Evolutionary conservation across 139 green algal species (phyloP).

Genomic region (Closterium sp.): DNA sequence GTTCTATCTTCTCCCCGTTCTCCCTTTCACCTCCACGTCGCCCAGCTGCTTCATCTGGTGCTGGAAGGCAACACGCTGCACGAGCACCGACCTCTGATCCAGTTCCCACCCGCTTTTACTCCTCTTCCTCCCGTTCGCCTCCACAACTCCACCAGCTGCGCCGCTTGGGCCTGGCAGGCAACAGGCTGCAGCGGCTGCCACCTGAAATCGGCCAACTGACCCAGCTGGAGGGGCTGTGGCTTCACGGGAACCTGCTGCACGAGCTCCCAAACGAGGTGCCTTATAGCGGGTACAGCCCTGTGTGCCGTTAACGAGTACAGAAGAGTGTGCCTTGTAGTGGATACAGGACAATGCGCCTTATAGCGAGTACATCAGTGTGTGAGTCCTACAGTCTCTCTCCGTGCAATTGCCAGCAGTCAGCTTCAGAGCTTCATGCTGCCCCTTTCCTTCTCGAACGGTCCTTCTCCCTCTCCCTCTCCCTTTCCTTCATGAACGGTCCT

Average conservation of each 20-base stretch:
- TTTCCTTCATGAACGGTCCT: background rate
- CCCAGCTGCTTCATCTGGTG: constrained; percentile 28
- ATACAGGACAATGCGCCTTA: background rate
- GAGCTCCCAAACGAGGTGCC: constrained; percentile 18
- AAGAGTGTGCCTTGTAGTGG: background rate
- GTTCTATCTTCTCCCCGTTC: background rate
- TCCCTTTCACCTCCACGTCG: background rate
- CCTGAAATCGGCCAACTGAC: background rate
- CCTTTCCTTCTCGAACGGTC: background rate
- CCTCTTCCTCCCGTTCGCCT: background rate
- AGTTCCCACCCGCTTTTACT: no score
- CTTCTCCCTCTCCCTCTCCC: background rate
- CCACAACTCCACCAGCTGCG: constrained; percentile 21
- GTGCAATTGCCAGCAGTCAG: background rate
- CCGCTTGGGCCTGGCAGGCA: constrained; percentile 42
- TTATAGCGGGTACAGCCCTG: background rate
- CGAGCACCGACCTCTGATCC: no score
- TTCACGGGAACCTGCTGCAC: constrained; percentile 44
- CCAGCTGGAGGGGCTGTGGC: constrained; percentile 40
- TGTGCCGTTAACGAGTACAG: background rate
- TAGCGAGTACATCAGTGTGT: background rate
- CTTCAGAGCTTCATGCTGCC: background rate
- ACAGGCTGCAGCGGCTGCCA: constrained; percentile 38
- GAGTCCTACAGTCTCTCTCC: background rate
- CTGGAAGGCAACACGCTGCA: constrained; percentile 42